phyloP scores from a whole-genome alignment of 2,329 filamentous ascomycete species.

The Lachnellula subtilissima region DNA sequence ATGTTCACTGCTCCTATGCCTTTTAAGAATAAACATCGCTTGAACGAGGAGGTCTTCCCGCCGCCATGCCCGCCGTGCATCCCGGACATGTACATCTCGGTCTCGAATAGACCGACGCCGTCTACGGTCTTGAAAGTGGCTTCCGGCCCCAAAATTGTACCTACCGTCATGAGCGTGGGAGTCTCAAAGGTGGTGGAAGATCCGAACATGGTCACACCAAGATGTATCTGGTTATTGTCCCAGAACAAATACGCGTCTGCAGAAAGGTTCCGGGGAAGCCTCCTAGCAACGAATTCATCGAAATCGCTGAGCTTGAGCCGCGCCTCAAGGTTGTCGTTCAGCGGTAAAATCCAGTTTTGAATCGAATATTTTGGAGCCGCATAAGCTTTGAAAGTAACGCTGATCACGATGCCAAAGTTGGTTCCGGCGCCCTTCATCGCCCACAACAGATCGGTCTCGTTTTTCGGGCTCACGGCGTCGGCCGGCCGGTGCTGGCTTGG shows the following conservation, averaged over 20 bases:
- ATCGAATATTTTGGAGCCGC: slow-evolving; percentile 15
- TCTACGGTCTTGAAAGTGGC: slow-evolving; percentile 37
- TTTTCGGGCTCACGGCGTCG: slow-evolving; percentile 15
- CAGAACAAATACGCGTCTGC: slow-evolving; percentile 53
- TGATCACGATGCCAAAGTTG: slow-evolving; percentile 23
- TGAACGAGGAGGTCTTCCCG: slow-evolving; percentile 57
- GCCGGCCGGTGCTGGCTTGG: slow-evolving; percentile 12
- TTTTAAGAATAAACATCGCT: slow-evolving; percentile 58
- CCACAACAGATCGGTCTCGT: slow-evolving; percentile 21
- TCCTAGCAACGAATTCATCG: slow-evolving; percentile 34
- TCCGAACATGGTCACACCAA: slow-evolving; percentile 49
- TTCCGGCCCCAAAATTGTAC: slow-evolving; percentile 33
- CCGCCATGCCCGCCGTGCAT: slow-evolving; percentile 57
- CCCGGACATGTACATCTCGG: slow-evolving; percentile 55
- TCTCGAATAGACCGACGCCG: slow-evolving; percentile 48
- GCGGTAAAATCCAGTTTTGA: slow-evolving; percentile 20
- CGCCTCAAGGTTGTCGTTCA: slow-evolving; percentile 29
- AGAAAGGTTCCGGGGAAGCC: slow-evolving; percentile 41
- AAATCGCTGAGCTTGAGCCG: slow-evolving; percentile 35
- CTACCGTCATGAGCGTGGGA: slow-evolving; percentile 3
- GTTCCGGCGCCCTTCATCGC: slow-evolving; percentile 23
- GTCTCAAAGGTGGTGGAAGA: slow-evolving; percentile 25
- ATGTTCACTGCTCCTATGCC: slow-evolving; percentile 36
- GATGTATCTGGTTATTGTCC: slow-evolving; percentile 39
- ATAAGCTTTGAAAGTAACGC: slow-evolving; percentile 20